phyloP scores from a whole-genome alignment of 1,139 yeast genomes.

The Kodamaea fungicola region DNA sequence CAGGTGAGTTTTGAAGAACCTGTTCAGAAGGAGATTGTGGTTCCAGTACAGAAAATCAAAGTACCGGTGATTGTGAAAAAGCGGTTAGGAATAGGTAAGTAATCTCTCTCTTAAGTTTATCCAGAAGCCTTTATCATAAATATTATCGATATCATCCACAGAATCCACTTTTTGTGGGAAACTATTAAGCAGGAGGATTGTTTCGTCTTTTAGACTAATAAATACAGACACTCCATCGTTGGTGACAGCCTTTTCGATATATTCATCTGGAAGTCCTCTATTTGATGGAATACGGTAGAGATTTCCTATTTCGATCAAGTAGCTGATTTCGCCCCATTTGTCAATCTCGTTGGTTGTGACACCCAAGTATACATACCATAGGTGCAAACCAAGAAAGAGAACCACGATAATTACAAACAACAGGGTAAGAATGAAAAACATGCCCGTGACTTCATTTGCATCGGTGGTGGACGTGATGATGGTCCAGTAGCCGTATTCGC shows the following conservation, averaged over 20 bases:
- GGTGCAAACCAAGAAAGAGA: slow-evolving; percentile 60
- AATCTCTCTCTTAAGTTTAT: slow-evolving; percentile 40
- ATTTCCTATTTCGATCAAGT: slow-evolving; percentile 43
- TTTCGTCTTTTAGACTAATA: slow-evolving; percentile 27
- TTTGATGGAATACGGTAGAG: slow-evolving; percentile 17
- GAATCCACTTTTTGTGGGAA: slow-evolving; percentile 22
- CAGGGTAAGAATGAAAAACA: slow-evolving; percentile 50
- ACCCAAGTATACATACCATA: slow-evolving; percentile 66
- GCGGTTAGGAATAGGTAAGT: slow-evolving; percentile 3
- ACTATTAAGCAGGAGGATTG: slow-evolving; percentile 13
- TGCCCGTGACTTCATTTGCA: slow-evolving; percentile 46
- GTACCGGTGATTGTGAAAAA: slow-evolving; percentile 8
- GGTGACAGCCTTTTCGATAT: slow-evolving; percentile 18
- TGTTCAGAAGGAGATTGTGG: not conserved
- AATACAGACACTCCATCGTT: slow-evolving; percentile 17
- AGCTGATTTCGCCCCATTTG: slow-evolving; percentile 78
- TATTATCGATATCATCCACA: slow-evolving; percentile 47
- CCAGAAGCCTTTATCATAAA: slow-evolving; percentile 67
- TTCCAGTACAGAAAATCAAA: slow-evolving; percentile 3
- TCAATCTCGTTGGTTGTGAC: slow-evolving; percentile 87
- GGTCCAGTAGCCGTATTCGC: slow-evolving; percentile 19
- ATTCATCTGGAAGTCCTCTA: slow-evolving; percentile 8
- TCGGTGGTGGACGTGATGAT: slow-evolving; percentile 26
- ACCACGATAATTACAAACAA: slow-evolving; percentile 51
- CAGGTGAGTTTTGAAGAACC: slow-evolving; percentile 1